Evolutionary conservation across 345 rosid species (phyloP), one percentile per base, ranked within the genome.

Genomic region (Eucalyptus polyanthemos): DNA sequence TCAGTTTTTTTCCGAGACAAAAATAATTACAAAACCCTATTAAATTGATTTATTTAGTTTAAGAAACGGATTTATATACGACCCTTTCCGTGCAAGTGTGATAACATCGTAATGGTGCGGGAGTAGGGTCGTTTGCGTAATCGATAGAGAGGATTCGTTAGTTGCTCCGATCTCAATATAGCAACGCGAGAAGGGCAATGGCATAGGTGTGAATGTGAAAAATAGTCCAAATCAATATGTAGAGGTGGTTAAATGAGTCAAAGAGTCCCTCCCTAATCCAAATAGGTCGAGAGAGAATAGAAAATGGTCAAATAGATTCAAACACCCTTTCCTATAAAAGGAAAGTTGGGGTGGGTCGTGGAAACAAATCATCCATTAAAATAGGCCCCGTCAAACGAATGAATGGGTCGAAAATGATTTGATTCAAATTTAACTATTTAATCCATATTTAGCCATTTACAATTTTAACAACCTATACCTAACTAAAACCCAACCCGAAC

Each of bases 401-500:
- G 25, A 9, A 11, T 34, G 7, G 25, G 6, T 16, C 1, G 0
- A 53, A 53, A 53, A 53, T 8, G 58, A 53, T 53, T 21, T 53
- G 13, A 34, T 1, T 37, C 14, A 17, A 34, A 69, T 69, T 34
- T 17, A 34, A 3, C 6, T 4, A 16, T 5, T 34, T 69, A 69
- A 17, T 7, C 6, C 24, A 69, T 34, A 69, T 17, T 8, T 10
- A 69, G 80, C 14, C 4, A 17, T 69, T 69, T 69, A 17, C 44
- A 34, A 69, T 69, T 69, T 69, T 40, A 5, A 11, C 13, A 19
- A 17, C 6, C 22, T 37, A 9, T 31, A 65, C 42, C 1, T 1
- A 3, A 67, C 6, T 8, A 15, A 37, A 37, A 67, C 0, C 15
- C 3, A 29, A 62, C 7, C 31, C 0, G 8, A 27, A 62, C 16